Conservation (phyloP, 805 yeast genomes). For the Groenewaldozyma tartarivorans region DNA sequence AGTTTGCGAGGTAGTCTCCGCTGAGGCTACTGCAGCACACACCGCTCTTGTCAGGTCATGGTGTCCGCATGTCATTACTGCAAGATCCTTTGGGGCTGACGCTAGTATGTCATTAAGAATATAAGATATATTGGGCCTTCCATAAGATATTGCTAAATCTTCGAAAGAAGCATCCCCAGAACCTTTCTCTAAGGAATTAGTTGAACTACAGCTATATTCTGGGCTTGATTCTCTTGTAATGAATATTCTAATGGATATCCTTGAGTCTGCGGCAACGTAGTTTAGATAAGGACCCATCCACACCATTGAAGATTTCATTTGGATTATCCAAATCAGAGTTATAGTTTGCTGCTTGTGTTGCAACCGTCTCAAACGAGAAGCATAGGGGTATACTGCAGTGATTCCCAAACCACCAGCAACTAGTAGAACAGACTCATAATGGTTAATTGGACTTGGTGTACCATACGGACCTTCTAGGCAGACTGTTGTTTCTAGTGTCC, state of each 20-base stretch:
- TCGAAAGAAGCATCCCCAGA: no score
- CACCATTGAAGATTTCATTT: slow-evolving; percentile 39
- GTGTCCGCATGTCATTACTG: background rate
- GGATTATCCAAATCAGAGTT: slow-evolving; percentile 52
- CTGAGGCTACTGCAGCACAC: no score
- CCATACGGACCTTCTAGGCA: slow-evolving; percentile 62
- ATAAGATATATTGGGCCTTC: no score
- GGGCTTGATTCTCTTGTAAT: no score
- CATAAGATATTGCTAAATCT: no score
- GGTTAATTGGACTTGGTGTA: slow-evolving; percentile 29
- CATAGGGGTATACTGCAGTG: slow-evolving; percentile 42
- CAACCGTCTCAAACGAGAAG: slow-evolving; percentile 17
- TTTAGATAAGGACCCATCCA: slow-evolving; percentile 41
- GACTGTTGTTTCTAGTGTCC: slow-evolving; percentile 18
- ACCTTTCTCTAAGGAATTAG: no score
- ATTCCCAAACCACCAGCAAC: slow-evolving; percentile 57
- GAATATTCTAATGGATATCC: slow-evolving; percentile 5
- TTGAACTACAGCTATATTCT: no score
- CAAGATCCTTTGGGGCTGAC: background rate
- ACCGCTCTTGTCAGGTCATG: no score
- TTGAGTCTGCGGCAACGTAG: slow-evolving; percentile 17
- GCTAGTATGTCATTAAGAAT: no score
- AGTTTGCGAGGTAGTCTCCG: no score
- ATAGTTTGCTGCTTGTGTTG: slow-evolving; percentile 16
- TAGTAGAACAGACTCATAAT: slow-evolving; percentile 31